These are phyloP conservation scores for Penstemon davidsonii DNA, from an alignment of 257 asterid species.

Conservation along the genomic window DNA sequence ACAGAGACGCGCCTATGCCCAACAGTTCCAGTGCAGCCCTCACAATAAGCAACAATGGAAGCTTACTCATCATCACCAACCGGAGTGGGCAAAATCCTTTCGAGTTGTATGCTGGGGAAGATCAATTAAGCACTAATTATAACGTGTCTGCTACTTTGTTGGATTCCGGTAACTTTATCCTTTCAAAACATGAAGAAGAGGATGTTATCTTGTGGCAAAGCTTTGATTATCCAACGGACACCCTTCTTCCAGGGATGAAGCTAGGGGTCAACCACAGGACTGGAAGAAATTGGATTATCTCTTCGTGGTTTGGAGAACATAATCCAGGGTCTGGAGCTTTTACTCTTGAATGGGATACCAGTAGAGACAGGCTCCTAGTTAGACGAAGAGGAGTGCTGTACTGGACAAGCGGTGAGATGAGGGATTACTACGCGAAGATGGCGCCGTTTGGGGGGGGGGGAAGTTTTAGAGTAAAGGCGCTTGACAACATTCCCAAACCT, in stretches of 20 bases:
- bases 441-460: neutral
- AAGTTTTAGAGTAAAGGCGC: conserved; percentile 17
- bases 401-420: conserved; percentile 45
- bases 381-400: conserved; percentile 30
- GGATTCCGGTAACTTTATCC: conserved; percentile 48
- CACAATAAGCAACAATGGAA: conserved; percentile 30
- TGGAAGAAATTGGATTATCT: conserved; percentile 37
- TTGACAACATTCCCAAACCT: conserved; percentile 15
- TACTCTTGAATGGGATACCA: conserved; percentile 41
- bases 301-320: conserved; percentile 43
- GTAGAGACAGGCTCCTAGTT: conserved; percentile 30
- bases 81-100: conserved; percentile 11
- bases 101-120: conserved; percentile 18
- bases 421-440: conserved; percentile 1
- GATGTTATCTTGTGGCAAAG: conserved; percentile 50
- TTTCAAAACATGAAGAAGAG: conserved; percentile 7
- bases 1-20: conserved; percentile 32
- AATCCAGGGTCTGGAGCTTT: conserved; percentile 50
- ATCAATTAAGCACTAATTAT: neutral
- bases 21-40: conserved; percentile 21
- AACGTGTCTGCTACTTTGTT: conserved; percentile 37
- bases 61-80: conserved; percentile 25
- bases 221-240: conserved; percentile 57
- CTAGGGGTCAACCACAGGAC: conserved; percentile 44
- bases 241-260: conserved; percentile 60